A percentile compares a stretch with the other conserved stretches of the same genome.
phyloP scores from a whole-genome alignment of 345 rosid genomes.

The Pistacia integerrima region DNA sequence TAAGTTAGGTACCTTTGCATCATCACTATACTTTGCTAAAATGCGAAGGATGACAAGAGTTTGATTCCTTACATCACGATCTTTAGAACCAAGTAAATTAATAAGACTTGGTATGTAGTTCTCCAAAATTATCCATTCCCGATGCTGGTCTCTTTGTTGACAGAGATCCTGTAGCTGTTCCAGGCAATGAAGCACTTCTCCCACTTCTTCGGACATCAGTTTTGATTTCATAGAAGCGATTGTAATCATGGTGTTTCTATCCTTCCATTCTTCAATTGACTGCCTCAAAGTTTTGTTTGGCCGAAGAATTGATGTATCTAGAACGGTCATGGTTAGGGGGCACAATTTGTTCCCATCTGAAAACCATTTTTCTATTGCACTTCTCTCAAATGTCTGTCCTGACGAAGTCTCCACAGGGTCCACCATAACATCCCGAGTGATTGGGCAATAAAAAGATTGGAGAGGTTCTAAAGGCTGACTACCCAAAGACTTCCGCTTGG shows the following conservation, averaged over 20 bases:
- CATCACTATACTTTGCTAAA: slow-evolving; percentile 51
- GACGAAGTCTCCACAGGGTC: slow-evolving; percentile 82
- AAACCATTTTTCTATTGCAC: slow-evolving; percentile 69
- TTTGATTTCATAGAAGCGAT: slow-evolving; percentile 58
- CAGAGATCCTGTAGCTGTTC: slow-evolving; percentile 58
- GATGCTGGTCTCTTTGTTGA: slow-evolving; percentile 53
- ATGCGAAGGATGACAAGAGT: slow-evolving; percentile 48
- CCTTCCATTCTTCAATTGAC: slow-evolving; percentile 81
- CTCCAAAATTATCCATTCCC: slow-evolving; percentile 70
- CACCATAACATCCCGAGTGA: slow-evolving; percentile 65
- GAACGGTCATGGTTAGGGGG: slow-evolving; percentile 57
- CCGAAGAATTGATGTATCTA: slow-evolving; percentile 56
- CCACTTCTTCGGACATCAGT: slow-evolving; percentile 46
- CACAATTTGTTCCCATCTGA: slow-evolving; percentile 57
- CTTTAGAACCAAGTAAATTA: slow-evolving; percentile 46
- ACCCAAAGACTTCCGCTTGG: slow-evolving; percentile 60
- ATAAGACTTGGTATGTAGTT: slow-evolving; percentile 54
- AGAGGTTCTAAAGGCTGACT: slow-evolving; percentile 66
- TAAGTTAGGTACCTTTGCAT: slow-evolving; percentile 57
- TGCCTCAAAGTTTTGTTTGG: slow-evolving; percentile 70
- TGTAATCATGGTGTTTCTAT: slow-evolving; percentile 66
- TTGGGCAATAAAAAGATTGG: slow-evolving; percentile 68
- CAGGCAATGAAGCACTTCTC: slow-evolving; percentile 51
- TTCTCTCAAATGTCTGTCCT: slow-evolving; percentile 75
- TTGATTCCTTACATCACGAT: slow-evolving; percentile 41